Conservation (phyloP, 169 alveolate species). For the Cryptosporidium viatorum region DNA sequence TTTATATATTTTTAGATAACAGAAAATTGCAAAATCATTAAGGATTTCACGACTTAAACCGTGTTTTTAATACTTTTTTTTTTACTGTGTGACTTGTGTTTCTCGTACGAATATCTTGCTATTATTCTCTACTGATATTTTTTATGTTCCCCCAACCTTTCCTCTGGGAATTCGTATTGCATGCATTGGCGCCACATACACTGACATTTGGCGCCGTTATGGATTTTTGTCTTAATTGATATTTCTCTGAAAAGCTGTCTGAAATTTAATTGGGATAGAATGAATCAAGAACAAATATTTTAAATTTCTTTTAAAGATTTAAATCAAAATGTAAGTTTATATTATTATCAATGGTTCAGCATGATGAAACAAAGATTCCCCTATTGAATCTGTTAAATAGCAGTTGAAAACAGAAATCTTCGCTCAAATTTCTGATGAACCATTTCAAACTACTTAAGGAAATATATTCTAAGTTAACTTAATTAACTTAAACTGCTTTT, state of each 20-base stretch:
- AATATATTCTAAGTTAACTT: neutral
- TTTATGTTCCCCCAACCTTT: no score
- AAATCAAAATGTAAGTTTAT: neutral
- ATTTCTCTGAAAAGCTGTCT: neutral
- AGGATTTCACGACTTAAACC: neutral
- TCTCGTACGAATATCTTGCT: neutral
- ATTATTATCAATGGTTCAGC: neutral
- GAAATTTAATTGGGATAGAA: neutral
- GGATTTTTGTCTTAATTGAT: neutral
- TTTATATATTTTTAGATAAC: constrained; percentile 8
- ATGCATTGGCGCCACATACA: neutral
- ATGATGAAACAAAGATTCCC: constrained; percentile 74
- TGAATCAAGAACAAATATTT: neutral
- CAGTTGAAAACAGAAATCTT: constrained; percentile 57
- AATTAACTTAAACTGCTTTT: neutral
- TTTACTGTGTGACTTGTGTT: neutral
- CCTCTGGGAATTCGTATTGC: neutral
- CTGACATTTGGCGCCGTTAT: neutral
- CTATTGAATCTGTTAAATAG: constrained; percentile 40
- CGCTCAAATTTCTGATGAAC: constrained; percentile 56
- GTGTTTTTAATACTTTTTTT: neutral
- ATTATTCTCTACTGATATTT: no score
- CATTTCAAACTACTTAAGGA: neutral
- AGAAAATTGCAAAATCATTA: neutral
- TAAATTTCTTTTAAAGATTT: neutral